Conservation (phyloP, 352 stramenopile genomes). For the Hyaloperonospora arabidopsidis region DNA sequence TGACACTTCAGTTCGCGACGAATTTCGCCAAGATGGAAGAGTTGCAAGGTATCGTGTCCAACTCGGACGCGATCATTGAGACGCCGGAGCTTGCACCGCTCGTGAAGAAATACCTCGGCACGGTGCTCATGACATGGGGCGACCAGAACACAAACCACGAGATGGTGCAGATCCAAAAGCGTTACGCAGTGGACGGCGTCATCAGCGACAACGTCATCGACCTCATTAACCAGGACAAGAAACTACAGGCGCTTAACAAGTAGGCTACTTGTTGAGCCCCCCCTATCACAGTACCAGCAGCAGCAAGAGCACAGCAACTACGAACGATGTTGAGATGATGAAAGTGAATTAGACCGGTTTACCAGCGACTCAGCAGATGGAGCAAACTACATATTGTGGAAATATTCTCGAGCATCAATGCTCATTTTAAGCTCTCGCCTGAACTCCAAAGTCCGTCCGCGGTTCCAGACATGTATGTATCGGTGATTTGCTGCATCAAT, state of each 20-base stretch:
- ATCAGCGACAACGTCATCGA: slow-evolving; percentile 83
- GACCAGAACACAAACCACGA: slow-evolving; percentile 74
- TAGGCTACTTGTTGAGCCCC: not conserved
- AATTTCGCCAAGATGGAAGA: slow-evolving; percentile 58
- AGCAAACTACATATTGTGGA: too few species aligned
- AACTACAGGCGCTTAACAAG: slow-evolving; percentile 16
- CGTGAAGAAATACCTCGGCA: slow-evolving; percentile 37
- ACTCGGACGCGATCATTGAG: slow-evolving; percentile 60
- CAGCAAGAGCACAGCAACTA: too few species aligned
- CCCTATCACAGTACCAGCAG: too few species aligned
- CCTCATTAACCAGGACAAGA: slow-evolving; percentile 49
- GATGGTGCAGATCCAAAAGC: slow-evolving; percentile 64
- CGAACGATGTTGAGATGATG: too few species aligned
- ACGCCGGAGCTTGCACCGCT: slow-evolving; percentile 40
- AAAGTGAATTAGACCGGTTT: too few species aligned
- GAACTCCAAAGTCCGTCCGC: too few species aligned
- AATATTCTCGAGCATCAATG: too few species aligned
- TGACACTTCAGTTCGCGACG: slow-evolving; percentile 59
- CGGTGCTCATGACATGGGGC: slow-evolving; percentile 62
- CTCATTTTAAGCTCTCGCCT: too few species aligned
- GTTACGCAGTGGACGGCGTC: slow-evolving; percentile 55
- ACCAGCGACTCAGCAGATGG: too few species aligned
- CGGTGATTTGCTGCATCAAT: too few species aligned
- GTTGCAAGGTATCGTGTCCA: slow-evolving; percentile 63
- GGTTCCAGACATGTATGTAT: too few species aligned